A percentile compares a stretch with the other conserved stretches of the same genome.
Conservation (phyloP, 148 eudicot genomes). For the Heliamphora exappendiculata region DNA sequence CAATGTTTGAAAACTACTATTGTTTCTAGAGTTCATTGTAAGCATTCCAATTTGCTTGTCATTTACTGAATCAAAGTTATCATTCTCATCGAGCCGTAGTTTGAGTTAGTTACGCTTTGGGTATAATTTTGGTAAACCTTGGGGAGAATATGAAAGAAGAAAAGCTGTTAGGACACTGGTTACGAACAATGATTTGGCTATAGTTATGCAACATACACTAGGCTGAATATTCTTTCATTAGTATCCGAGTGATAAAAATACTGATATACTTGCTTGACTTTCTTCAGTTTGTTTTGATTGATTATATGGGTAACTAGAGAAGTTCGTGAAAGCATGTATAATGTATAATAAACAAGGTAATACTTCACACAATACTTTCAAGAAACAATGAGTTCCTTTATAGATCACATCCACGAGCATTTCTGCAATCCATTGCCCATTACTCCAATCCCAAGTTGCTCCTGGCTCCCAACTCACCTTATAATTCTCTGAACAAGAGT, state of each 20-base stretch:
- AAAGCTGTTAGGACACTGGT: background rate
- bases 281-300: background rate
- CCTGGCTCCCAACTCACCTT: background rate
- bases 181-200: background rate
- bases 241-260: too few species aligned
- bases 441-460: background rate
- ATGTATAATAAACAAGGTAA: background rate
- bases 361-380: background rate
- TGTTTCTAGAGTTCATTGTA: background rate
- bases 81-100: background rate
- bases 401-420: background rate
- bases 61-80: background rate
- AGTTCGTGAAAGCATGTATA: background rate
- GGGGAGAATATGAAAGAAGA: background rate
- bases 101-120: background rate
- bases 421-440: background rate
- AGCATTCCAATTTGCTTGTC: background rate
- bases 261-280: background rate
- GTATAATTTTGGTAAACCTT: background rate
- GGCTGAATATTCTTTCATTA: constrained; percentile 5
- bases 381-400: background rate
- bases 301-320: background rate
- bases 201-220: background rate
- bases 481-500: background rate
- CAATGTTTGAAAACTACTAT: background rate